phyloP scores from a whole-genome alignment of 2,329 filamentous ascomycete species.

The Beauveria medogensis region DNA sequence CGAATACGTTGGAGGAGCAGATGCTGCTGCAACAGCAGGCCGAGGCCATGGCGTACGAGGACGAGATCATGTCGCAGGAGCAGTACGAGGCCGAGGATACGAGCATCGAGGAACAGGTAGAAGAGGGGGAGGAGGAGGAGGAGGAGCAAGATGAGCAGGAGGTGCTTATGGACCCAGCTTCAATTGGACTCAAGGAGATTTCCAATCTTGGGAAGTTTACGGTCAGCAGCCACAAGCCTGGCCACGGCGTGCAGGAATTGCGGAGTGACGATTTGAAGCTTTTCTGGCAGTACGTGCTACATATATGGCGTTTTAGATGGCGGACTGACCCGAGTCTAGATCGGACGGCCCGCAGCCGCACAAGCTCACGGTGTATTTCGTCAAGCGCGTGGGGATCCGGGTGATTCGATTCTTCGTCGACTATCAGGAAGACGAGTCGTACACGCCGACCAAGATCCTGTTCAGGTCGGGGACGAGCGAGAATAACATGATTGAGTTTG shows the following conservation, averaged over 20 bases:
- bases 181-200: constrained; percentile 66
- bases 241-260: constrained; percentile 69
- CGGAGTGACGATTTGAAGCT: constrained; percentile 62
- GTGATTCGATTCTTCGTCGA: constrained; percentile 80
- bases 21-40: constrained; percentile 14
- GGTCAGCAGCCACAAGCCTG: constrained; percentile 73
- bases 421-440: constrained; percentile 88
- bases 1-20: constrained; percentile 11
- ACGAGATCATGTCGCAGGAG: constrained; percentile 15
- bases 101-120: constrained; percentile 23
- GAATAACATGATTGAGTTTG: constrained; percentile 86
- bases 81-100: constrained; percentile 19
- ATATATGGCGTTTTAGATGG: not conserved
- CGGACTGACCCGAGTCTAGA: constrained; percentile 28
- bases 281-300: constrained; percentile 64
- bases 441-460: constrained; percentile 87
- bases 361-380: constrained; percentile 75
- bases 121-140: constrained; percentile 19
- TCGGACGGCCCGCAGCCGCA: constrained; percentile 82
- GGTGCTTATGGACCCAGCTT: constrained; percentile 43
- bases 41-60: constrained; percentile 20
- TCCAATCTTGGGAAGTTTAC: constrained; percentile 78
- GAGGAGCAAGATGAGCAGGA: constrained; percentile 30
- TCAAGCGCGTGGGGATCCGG: constrained; percentile 71
- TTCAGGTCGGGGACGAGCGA: constrained; percentile 85